These are phyloP conservation scores for Phytophthora ramorum DNA, from an alignment of 352 stramenopile species.

Conservation along the genomic window DNA sequence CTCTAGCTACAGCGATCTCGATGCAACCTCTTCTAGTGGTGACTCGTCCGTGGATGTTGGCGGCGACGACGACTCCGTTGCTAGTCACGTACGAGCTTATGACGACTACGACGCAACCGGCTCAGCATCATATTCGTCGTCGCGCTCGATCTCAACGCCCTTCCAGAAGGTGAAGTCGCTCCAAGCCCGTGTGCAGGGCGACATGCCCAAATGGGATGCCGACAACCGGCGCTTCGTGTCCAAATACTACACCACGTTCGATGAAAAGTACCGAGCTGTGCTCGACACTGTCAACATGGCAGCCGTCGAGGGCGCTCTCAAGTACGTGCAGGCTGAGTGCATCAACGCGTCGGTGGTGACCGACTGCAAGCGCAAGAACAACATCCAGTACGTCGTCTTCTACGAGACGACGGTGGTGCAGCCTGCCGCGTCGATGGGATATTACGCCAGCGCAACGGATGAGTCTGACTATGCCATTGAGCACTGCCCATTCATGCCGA, in stretches of 20 bases:
- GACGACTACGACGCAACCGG: neutral
- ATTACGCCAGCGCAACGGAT: slow-evolving; percentile 45
- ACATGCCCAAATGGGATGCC: slow-evolving; percentile 48
- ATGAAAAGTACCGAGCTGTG: slow-evolving; percentile 48
- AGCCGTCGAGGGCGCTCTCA: slow-evolving; percentile 60
- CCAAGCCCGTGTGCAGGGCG: slow-evolving; percentile 60
- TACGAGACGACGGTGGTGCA: slow-evolving; percentile 69
- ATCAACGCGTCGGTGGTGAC: slow-evolving; percentile 53
- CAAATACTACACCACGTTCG: slow-evolving; percentile 48
- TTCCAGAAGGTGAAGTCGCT: slow-evolving; percentile 54
- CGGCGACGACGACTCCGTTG: neutral
- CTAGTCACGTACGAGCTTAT: neutral
- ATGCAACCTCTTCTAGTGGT: neutral
- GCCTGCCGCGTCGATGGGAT: slow-evolving; percentile 44
- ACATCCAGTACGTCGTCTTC: slow-evolving; percentile 65
- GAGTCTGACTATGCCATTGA: slow-evolving; percentile 47
- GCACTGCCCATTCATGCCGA: slow-evolving; percentile 58
- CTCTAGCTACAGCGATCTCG: neutral
- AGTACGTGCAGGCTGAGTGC: slow-evolving; percentile 69
- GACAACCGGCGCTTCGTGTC: slow-evolving; percentile 45
- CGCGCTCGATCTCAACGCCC: slow-evolving; percentile 1
- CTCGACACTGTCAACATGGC: slow-evolving; percentile 65
- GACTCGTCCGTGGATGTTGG: slow-evolving; percentile 2
- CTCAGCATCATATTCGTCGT: slow-evolving; percentile 2
- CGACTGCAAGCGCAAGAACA: slow-evolving; percentile 64